Evolutionary conservation across 371 early-diverging fungal genomes (phyloP).

Genomic region (Circinella umbellata): DNA sequence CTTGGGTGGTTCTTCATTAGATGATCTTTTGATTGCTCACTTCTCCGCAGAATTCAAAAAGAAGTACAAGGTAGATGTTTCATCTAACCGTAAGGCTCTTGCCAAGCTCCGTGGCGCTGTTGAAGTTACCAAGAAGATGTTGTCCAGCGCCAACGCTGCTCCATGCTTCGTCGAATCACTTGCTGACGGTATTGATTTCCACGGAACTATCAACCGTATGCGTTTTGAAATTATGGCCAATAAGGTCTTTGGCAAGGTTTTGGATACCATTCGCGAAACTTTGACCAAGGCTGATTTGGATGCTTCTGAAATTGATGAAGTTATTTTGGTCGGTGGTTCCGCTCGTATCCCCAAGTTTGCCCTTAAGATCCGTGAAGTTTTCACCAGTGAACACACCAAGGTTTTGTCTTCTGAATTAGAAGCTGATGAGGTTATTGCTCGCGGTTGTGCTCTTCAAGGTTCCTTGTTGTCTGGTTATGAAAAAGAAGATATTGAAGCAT

Average conservation of each 20-base stretch:
- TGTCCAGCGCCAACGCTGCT: slow-evolving; percentile 86
- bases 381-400: slow-evolving; percentile 83
- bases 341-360: slow-evolving; percentile 98
- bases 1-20: slow-evolving; percentile 93
- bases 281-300: slow-evolving; percentile 73
- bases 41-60: slow-evolving; percentile 90
- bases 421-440: slow-evolving; percentile 97
- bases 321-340: slow-evolving; percentile 97
- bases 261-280: slow-evolving; percentile 75
- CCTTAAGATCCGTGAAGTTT: slow-evolving; percentile 80
- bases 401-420: slow-evolving; percentile 61
- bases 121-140: slow-evolving; percentile 95
- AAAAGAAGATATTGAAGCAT: slow-evolving; percentile 58
- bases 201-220: slow-evolving; percentile 83
- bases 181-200: slow-evolving; percentile 94
- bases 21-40: slow-evolving; percentile 85
- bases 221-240: slow-evolving; percentile 92
- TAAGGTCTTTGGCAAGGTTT: slow-evolving; percentile 80
- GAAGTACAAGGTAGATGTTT: slow-evolving; percentile 82
- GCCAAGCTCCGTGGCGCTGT: slow-evolving; percentile 83
- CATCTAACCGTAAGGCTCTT: slow-evolving; percentile 73
- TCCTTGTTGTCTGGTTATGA: slow-evolving; percentile 66
- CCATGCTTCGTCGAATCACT: slow-evolving; percentile 93
- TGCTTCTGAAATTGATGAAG: slow-evolving; percentile 78
- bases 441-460: slow-evolving; percentile 98